Evolutionary conservation across 371 early-diverging fungal species (phyloP), one percentile per base, ranked within the genome.

Genomic region (Mortierella polycephala): DNA sequence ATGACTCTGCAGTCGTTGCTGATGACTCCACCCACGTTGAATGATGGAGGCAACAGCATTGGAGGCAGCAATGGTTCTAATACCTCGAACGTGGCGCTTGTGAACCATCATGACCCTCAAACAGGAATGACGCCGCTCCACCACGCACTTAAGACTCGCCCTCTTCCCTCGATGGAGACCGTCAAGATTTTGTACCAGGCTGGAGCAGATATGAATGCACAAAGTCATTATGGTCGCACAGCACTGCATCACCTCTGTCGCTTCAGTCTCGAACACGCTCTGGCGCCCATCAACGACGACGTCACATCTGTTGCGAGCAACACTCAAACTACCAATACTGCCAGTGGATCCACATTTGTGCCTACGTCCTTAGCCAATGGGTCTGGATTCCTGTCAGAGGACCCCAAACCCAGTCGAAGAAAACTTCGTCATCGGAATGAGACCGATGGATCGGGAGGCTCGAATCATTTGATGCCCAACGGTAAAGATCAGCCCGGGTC

Each of bases 201-300:
- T 9, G 92, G 92, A 6, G 90, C 88, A 0, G 89, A 91, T 52
- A 85, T 92, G 67, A 91, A 91, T 62, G 85, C 89, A 0, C 87
- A 88, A 56, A 90, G 89, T 4, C 83, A 85, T 20, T 84, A 86
- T 65, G 91, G 90, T 23, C 85, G 91, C 5, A 92, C 90, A 11
- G 88, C 89, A 1, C 70, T 90, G 9, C 90, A 90, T 65, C 90
- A 88, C 65, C 82, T 90, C 40, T 85, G 89, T 21, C 81, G 89
- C 1, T 84, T 89, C 60, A 87, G 86, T 41, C 62, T 84, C 4
- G 87, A 76, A 42, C 72, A 76, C 7, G 77, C 77, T 3, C 40
- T 76, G 44, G 54, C 71, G 4, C 71, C 68, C n/a, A 30, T 68
- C 21, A 41, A 39, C n/a, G 57, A 63, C 12, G 77, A 76, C 3